Evolutionary conservation across 2,329 filamentous ascomycete genomes (phyloP).

Genomic region (Lasiodiplodia hormozganensis): DNA sequence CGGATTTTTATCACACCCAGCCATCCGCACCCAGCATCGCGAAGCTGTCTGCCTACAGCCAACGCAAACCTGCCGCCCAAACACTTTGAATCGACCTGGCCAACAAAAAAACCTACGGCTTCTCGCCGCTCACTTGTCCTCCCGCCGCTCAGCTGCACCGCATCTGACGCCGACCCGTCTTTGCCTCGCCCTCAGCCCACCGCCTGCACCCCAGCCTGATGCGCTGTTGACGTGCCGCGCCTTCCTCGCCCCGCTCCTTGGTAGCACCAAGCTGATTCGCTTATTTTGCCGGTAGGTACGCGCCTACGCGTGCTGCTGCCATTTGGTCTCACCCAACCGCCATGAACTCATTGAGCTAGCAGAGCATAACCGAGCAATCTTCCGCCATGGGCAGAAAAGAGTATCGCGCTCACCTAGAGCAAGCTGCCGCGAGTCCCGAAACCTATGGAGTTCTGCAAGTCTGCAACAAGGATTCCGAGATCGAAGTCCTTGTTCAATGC

Average conservation of each 20-base stretch:
- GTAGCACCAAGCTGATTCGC: not conserved
- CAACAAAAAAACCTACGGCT: not conserved
- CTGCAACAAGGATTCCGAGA: conserved; percentile 73
- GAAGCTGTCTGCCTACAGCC: not conserved
- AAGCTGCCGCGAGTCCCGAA: conserved; percentile 50
- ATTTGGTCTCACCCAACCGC: not conserved
- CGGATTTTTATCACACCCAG: not conserved
- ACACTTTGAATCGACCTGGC: not conserved
- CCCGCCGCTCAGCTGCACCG: not conserved
- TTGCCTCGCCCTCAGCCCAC: not conserved
- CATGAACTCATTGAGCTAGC: not conserved
- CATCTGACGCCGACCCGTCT: not conserved
- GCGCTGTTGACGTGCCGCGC: conserved; percentile 19
- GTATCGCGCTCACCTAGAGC: conserved; percentile 66
- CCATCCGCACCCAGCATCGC: not conserved
- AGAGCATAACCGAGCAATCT: conserved; percentile 24
- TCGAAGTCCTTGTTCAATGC: conserved; percentile 66
- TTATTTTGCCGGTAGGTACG: not conserved
- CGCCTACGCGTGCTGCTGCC: too few species aligned
- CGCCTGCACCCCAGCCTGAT: not conserved
- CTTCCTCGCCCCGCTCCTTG: not conserved
- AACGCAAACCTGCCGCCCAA: not conserved
- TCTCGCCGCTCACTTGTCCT: not conserved
- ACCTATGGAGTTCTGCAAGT: conserved; percentile 60
- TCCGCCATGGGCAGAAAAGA: conserved; percentile 68